A percentile compares a stretch with the other conserved stretches of the same genome.
These are phyloP conservation scores for Blastobotrys aristatus DNA, from an alignment of 1,139 yeast species.

Conservation along the genomic window DNA sequence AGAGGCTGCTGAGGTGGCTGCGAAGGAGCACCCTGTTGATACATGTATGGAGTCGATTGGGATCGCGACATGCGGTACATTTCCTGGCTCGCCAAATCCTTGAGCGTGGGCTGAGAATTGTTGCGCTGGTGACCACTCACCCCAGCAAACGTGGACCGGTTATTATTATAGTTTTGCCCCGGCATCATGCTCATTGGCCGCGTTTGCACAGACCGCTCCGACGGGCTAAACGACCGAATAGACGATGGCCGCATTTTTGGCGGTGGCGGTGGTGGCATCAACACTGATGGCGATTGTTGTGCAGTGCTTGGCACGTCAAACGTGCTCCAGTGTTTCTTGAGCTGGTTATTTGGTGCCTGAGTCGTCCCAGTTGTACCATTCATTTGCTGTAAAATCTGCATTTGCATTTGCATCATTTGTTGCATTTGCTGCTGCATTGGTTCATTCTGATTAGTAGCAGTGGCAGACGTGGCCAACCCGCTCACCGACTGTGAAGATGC, in stretches of 20 bases:
- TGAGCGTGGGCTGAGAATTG: conserved; percentile 13
- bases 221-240: conserved; percentile 24
- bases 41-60: conserved; percentile 13
- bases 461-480: background rate
- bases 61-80: conserved; percentile 12
- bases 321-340: conserved; percentile 20
- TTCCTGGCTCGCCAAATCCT: conserved; percentile 16
- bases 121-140: conserved; percentile 14
- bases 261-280: background rate
- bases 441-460: too few species aligned
- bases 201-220: conserved; percentile 20
- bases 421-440: conserved; percentile 33
- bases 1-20: background rate
- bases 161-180: background rate
- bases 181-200: conserved; percentile 13
- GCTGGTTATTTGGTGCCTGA: too few species aligned
- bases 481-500: background rate
- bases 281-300: background rate
- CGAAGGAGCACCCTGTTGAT: background rate
- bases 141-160: background rate
- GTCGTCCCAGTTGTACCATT: conserved; percentile 9
- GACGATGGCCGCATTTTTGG: conserved; percentile 24
- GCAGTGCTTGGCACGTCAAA: conserved; percentile 18
- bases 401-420: conserved; percentile 35
- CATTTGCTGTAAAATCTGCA: conserved; percentile 33